phyloP scores from a whole-genome alignment of 371 early-diverging fungal species.

The Apophysomyces ossiformis region DNA sequence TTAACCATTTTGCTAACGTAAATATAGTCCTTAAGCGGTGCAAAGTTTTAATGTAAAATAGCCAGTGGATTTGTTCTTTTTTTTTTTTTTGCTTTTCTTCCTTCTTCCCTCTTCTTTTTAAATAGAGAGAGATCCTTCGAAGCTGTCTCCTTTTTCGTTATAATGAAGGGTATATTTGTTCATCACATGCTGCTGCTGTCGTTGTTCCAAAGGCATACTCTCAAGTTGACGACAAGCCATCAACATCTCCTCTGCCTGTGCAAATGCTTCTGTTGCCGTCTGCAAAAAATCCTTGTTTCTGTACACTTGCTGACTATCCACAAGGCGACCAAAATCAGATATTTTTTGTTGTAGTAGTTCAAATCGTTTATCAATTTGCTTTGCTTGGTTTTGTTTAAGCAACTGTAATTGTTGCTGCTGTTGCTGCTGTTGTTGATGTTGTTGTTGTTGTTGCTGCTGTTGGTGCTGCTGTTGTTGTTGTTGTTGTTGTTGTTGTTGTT shows the following conservation, averaged over 20 bases:
- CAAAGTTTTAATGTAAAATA: too few species aligned
- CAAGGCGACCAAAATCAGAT: conserved; percentile 34
- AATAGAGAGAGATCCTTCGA: not conserved
- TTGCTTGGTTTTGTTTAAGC: conserved; percentile 30
- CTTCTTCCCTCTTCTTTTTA: too few species aligned
- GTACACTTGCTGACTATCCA: conserved; percentile 40
- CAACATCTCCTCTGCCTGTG: conserved; percentile 47
- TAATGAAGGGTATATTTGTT: conserved; percentile 52
- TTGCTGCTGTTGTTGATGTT: conserved; percentile 6
- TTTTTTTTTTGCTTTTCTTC: not conserved
- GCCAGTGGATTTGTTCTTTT: not conserved
- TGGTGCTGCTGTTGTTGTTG: conserved; percentile 21
- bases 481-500: conserved; percentile 16
- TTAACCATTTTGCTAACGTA: too few species aligned
- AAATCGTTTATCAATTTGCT: conserved; percentile 41
- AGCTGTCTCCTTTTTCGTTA: conserved; percentile 19
- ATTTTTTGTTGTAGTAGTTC: conserved; percentile 38
- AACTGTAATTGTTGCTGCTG: conserved; percentile 23
- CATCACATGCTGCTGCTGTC: conserved; percentile 16
- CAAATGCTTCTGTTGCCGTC: conserved; percentile 41
- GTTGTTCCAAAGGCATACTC: conserved; percentile 5
- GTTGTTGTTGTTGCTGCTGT: conserved; percentile 6
- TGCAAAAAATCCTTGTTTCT: conserved; percentile 45
- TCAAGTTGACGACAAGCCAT: conserved; percentile 38
- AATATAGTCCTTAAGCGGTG: too few species aligned